Evolutionary conservation across 768 basidiomycete species (phyloP), one percentile per base, ranked within the genome.

Genomic region (Chalciporus pseudorubinellus): DNA sequence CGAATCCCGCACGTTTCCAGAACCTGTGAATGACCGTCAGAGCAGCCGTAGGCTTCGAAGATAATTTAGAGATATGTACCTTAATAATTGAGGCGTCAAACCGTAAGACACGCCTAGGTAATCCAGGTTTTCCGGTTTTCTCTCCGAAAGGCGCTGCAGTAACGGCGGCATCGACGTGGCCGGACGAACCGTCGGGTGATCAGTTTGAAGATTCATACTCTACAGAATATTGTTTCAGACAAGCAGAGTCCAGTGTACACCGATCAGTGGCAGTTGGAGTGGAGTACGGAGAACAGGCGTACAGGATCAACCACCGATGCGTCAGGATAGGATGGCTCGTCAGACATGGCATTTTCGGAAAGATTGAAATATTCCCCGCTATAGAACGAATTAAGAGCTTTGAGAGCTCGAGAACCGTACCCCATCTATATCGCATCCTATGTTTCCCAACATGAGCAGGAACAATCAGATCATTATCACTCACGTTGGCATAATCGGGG

Each of bases 91-190:
- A 6, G 90, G 80, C 0, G 95, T 98, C 44, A 99, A 74, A 6
- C 97, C 97, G 65, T 95, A 99, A 13, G 93, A 95, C 3, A 98
- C 95, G 40, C 97, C 95, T 6, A 99, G 76, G 63, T 95, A 99
- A 69, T 98, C 95, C 20, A 99, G 76, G 26, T 71, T 76, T 64
- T 98, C 94, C 0, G 95, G 95, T 67, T 87, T 89, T 28, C 89
- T 80, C 65, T 98, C 95, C 1, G 89, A 83, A 4, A 98, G 77
- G 3, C 93, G 83, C 61, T 95, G 92, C 1, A 99, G 79, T 4
- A 99, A 78, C 1, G 95, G 94, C 0, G 95, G 95, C 92, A 98
- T 97, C 36, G 82, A 79, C 6, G 78, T 72, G 0, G 82, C 77
- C 3, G 90, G 71, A 3, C 95, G 85, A 39, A 98, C 72, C 5